A percentile compares a stretch with the other conserved stretches of the same genome.
Conservation (phyloP, 2,329 filamentous ascomycete genomes). For the Rhytidhysteron rufulum region DNA sequence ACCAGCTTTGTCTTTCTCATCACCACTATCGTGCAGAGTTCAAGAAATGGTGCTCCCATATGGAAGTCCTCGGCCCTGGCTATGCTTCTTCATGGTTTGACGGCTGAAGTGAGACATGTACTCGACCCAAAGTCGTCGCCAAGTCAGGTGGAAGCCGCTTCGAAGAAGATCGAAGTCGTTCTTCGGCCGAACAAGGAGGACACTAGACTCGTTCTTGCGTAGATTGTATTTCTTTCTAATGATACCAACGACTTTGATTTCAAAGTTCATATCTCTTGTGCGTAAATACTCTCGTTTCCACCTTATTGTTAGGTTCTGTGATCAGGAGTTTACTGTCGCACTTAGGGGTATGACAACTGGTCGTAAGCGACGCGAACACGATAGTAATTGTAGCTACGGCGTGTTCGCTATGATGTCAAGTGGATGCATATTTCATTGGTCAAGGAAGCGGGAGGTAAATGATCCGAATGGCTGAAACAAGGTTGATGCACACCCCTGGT, state of each 20-base stretch:
- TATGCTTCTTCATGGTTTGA: conserved; percentile 15
- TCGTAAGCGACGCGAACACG: neutral
- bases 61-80: conserved; percentile 18
- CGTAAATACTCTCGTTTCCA: neutral
- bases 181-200: conserved; percentile 3
- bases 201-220: conserved; percentile 3
- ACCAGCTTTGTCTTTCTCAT: conserved; percentile 11
- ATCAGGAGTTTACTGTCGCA: neutral
- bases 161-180: conserved; percentile 7
- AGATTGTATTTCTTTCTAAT: neutral
- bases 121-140: conserved; percentile 7
- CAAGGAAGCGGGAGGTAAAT: too few species aligned
- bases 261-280: neutral
- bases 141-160: conserved; percentile 14
- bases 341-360: neutral
- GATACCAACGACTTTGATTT: neutral
- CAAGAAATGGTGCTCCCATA: conserved; percentile 1
- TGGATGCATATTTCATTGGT: neutral
- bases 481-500: neutral
- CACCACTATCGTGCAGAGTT: conserved; percentile 9
- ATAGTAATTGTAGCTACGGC: neutral
- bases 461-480: neutral
- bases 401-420: neutral
- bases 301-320: neutral
- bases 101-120: conserved; percentile 9